Evolutionary conservation across 257 asterid genomes (phyloP).

Genomic region (Solanum raphanifolium): DNA sequence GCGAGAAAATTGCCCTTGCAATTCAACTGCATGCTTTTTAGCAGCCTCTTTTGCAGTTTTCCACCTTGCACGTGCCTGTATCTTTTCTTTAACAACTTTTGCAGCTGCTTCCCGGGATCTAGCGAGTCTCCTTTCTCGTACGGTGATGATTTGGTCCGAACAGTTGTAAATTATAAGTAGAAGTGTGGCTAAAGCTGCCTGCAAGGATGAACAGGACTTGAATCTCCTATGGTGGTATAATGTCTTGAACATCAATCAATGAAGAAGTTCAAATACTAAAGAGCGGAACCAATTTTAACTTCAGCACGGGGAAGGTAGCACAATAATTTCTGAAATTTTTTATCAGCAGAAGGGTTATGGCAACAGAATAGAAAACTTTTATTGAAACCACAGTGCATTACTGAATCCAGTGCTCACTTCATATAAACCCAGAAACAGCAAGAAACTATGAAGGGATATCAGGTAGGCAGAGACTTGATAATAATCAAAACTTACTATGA

Average conservation of each 20-base stretch:
- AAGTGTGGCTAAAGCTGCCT: constrained; percentile 83
- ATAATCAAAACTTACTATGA: constrained; percentile 3
- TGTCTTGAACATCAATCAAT: neutral
- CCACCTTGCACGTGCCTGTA: constrained; percentile 88
- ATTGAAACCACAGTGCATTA: neutral
- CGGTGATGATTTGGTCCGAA: constrained; percentile 76
- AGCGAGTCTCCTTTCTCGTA: constrained; percentile 77
- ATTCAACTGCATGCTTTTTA: constrained; percentile 59
- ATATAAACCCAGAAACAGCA: neutral
- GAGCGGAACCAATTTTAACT: neutral
- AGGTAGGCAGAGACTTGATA: neutral
- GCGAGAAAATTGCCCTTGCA: constrained; percentile 59
- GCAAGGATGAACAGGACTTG: neutral
- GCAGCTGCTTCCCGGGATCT: constrained; percentile 91
- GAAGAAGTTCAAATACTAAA: neutral
- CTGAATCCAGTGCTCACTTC: neutral
- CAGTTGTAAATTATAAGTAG: constrained; percentile 79
- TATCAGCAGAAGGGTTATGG: neutral
- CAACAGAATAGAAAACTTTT: neutral
- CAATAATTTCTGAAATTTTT: neutral
- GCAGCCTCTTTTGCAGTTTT: constrained; percentile 84
- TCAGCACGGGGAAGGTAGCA: neutral
- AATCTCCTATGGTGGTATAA: neutral
- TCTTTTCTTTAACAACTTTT: constrained; percentile 61
- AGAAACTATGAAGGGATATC: neutral